Conservation (phyloP, 306 rosid species). For the Vachellia collinsii region DNA sequence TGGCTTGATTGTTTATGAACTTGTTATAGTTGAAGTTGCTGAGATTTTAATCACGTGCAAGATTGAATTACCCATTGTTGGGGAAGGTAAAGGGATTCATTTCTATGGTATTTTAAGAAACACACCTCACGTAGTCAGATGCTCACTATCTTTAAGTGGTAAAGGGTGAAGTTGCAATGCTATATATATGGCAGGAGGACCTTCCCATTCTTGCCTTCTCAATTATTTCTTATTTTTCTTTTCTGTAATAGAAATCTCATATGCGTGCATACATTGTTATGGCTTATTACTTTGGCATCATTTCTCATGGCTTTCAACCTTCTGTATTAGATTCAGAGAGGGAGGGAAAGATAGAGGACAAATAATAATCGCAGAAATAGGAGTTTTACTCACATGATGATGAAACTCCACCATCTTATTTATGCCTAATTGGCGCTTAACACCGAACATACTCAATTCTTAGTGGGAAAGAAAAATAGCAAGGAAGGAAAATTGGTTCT, state of each 20-base stretch:
- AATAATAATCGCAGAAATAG: constrained; percentile 24
- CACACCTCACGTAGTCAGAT: neutral
- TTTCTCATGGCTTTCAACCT: constrained; percentile 6
- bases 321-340: neutral
- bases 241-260: neutral
- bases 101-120: constrained; percentile 2
- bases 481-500: neutral
- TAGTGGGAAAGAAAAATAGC: neutral
- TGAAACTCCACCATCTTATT: neutral
- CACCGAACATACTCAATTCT: neutral
- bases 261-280: neutral
- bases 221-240: neutral
- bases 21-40: neutral
- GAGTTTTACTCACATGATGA: constrained; percentile 10
- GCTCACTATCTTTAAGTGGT: neutral
- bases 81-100: neutral
- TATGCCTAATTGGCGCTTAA: neutral
- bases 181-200: neutral
- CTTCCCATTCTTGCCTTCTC: neutral
- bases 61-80: neutral
- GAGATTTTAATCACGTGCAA: neutral
- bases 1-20: constrained; percentile 16
- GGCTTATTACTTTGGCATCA: constrained; percentile 7
- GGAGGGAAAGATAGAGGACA: constrained; percentile 22
- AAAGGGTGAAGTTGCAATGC: neutral